Evolutionary conservation across 2,329 filamentous ascomycete species (phyloP).

Genomic region (Fusarium duplospermum): DNA sequence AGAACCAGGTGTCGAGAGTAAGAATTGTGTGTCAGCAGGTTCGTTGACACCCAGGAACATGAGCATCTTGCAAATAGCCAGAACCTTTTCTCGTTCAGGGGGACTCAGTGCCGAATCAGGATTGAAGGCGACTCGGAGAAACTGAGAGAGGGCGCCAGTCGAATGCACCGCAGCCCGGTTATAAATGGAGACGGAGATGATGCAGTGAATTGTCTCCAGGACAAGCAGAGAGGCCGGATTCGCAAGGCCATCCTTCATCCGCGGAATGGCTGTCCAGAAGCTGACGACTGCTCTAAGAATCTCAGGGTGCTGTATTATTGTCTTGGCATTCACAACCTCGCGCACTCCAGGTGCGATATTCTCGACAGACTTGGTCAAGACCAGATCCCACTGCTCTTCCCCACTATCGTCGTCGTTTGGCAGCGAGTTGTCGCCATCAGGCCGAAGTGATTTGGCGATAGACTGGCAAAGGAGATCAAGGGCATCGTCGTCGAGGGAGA

Average conservation of each 20-base stretch:
- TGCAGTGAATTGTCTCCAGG: conserved; percentile 70
- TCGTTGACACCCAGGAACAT: conserved; percentile 81
- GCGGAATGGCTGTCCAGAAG: conserved; percentile 72
- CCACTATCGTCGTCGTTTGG: conserved; percentile 46
- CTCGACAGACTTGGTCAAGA: conserved; percentile 52
- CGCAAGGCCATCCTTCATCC: conserved; percentile 55
- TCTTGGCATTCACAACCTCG: conserved; percentile 62
- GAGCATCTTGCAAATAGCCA: conserved; percentile 75
- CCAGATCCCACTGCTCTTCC: conserved; percentile 54
- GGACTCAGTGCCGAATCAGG: conserved; percentile 61
- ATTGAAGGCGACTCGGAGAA: conserved; percentile 72
- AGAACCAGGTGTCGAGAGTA: conserved; percentile 67
- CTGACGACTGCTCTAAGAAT: conserved; percentile 71
- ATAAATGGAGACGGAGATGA: conserved; percentile 71
- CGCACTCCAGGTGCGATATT: conserved; percentile 56
- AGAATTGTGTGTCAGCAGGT: conserved; percentile 84
- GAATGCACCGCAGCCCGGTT: conserved; percentile 79
- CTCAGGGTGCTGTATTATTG: conserved; percentile 69
- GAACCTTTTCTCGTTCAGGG: conserved; percentile 68
- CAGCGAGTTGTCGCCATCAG: conserved; percentile 43
- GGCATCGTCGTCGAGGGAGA: conserved; percentile 82
- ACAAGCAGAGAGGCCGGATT: conserved; percentile 72
- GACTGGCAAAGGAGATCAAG: conserved; percentile 76
- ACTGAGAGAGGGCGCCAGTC: conserved; percentile 75
- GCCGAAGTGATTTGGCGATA: conserved; percentile 52